Evolutionary conservation across 108 stramenopile genomes (phyloP).

Genomic region (Pseudonitzschia multiseries): DNA sequence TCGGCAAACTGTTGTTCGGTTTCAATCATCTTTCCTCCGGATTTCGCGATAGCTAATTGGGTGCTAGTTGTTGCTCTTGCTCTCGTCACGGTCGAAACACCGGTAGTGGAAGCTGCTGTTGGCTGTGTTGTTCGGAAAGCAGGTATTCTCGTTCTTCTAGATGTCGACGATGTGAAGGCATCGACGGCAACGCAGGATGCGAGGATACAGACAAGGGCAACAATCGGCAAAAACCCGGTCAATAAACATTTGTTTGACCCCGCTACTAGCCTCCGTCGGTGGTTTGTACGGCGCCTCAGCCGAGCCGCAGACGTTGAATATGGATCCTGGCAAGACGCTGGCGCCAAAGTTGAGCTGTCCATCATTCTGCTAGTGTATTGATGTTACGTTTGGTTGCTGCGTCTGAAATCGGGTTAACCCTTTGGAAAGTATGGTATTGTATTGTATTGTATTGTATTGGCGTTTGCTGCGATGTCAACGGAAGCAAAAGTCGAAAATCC

Average conservation of each 20-base stretch:
- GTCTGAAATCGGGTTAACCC: too few relatives aligned
- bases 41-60: constrained; percentile 50
- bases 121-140: background rate
- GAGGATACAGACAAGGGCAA: background rate
- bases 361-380: background rate
- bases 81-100: background rate
- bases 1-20: constrained; percentile 57
- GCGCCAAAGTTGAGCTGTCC: background rate
- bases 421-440: too few relatives aligned
- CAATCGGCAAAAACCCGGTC: background rate
- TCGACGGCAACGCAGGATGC: background rate
- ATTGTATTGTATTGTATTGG: too few relatives aligned
- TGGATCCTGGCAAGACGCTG: background rate
- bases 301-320: background rate
- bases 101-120: too few relatives aligned
- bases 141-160: background rate
- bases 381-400: background rate
- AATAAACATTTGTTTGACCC: background rate
- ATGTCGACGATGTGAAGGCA: background rate
- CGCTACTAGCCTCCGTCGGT: background rate
- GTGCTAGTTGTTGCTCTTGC: background rate
- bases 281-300: background rate
- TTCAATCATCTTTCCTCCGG: constrained; percentile 66
- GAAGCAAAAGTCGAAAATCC: too few relatives aligned
- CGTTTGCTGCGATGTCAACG: background rate